Evolutionary conservation across 495 filamentous ascomycete species (phyloP), one percentile per base, ranked within the genome.

Genomic region (Ramalina intermedia): DNA sequence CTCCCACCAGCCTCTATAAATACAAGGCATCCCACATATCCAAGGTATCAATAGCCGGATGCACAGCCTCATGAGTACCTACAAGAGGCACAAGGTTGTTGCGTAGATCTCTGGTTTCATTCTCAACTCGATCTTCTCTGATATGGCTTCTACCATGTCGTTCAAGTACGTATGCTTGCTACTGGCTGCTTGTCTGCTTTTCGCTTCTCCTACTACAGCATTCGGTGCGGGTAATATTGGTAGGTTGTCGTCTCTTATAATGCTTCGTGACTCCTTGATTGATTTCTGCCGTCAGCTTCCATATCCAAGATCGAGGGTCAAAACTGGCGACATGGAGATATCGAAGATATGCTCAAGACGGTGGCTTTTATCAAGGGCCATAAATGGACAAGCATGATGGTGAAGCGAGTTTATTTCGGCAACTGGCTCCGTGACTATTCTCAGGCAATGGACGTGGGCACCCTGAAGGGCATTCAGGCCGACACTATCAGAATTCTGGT

Each of bases 311-410:
- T 98, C 55, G 91, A 98, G 66, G 91, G 91, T 20, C 75, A 84
- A 56, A 98, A 98, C 61, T 98, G 86, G 82, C 82, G 91, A 51
- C 91, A 96, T 82, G 91, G 91, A 47, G 90, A 96, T 64, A 91
- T 94, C 52, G 88, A 96, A 68, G 91, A 98, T 65, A 80, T 87
- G 62, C 79, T 98, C 54, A 88, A 88, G 68, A 87, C 80, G 13
- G 70, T 98, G 50, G 81, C 87, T 20, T 95, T 85, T 59, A 75
- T 96, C 44, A 74, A 81, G 48, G 88, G 88, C 36, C 85, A 91
- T 57, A 96, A 98, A 67, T 98, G 91, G 91, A 89, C 89, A 17
- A 78, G 81, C 14, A 79, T 87, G 69, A 83, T 87, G 74, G 72
- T 98, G 55, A 82, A 82, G 65, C 80, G 91, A 37, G 85, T 87